Evolutionary conservation across 163 green algal species (phyloP), one percentile per base, ranked within the genome.

Genomic region (Scenedesmus sp.): DNA sequence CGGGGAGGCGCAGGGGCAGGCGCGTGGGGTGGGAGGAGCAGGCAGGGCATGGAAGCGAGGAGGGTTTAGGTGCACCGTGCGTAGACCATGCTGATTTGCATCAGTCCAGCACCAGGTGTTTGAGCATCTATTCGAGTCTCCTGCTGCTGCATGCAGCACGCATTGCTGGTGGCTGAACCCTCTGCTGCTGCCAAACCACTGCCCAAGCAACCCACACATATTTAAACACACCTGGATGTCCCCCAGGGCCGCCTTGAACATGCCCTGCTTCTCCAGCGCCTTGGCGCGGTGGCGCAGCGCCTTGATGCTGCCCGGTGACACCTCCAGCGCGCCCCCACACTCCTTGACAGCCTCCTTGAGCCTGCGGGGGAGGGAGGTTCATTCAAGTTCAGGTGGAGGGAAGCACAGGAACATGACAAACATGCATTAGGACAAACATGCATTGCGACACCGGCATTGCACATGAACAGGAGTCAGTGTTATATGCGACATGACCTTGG

Each of bases 321-420:
- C 67, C 57, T 96, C 92, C 70, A 99, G 96, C 18, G 97, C 97
- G 10, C 86, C 88, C 57, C 93, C 95, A 94, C 97, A 99, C 91
- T 98, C 97, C 70, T 96, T 96, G 15, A 97, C 94, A 0, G 97
- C 97, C 23, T 99, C 97, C 92, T 98, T 98, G 93, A 95, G 97
- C 89, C 96, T 96, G 91, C 9, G 7, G 9, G 57, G 59, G 8
- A 15, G 59, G 59, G 59, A 10, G 59, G 34, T 46, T 46, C 34
- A 46, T 46, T 46, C 34, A 46, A 46, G 34, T 46, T 46, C 34
- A 46, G 34, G 34, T 46, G 34, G 34, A 46, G 34, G 34, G 34
- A 46, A 46, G 34, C 34, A 46, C 34, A 46, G 34, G 34, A 46
- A 46, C 34, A 46, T 46, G 34, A 46, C 34, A 46, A 46, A 46